Conservation (phyloP, 257 asterid species). For the Coffea eugenioides region DNA sequence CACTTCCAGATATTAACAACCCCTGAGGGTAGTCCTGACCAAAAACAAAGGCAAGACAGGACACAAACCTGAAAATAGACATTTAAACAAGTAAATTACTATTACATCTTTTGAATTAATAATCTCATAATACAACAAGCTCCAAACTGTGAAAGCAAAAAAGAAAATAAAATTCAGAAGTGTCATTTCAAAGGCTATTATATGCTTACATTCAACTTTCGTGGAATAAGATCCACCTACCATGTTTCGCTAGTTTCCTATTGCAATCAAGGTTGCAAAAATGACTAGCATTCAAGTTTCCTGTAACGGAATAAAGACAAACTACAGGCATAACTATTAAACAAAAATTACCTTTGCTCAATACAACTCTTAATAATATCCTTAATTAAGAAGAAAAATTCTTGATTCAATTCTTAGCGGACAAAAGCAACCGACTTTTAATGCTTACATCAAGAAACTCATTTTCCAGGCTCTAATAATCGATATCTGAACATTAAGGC, state of each 20-base stretch:
- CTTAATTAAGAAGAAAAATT: too few species aligned
- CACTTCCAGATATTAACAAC: conserved; percentile 84
- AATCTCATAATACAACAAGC: neutral
- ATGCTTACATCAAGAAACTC: neutral
- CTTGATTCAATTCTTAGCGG: neutral
- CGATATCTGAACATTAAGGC: conserved; percentile 8
- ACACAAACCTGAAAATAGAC: conserved; percentile 63
- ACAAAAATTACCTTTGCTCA: neutral
- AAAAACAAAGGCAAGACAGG: conserved; percentile 70
- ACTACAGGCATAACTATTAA: neutral
- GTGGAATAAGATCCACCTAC: neutral
- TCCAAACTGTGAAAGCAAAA: neutral
- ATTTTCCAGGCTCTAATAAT: neutral
- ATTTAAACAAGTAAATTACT: conserved; percentile 15
- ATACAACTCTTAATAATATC: neutral
- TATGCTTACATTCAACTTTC: neutral
- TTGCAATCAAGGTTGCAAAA: neutral
- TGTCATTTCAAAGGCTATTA: neutral
- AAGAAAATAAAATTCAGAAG: neutral
- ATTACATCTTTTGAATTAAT: neutral
- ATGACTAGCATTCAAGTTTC: neutral
- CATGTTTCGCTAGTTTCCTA: neutral
- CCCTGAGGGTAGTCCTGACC: conserved; percentile 42
- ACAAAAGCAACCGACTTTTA: neutral
- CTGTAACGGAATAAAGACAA: too few species aligned